These are phyloP conservation scores for Globisporangium polare DNA, from an alignment of 352 stramenopile species.

Conservation along the genomic window DNA sequence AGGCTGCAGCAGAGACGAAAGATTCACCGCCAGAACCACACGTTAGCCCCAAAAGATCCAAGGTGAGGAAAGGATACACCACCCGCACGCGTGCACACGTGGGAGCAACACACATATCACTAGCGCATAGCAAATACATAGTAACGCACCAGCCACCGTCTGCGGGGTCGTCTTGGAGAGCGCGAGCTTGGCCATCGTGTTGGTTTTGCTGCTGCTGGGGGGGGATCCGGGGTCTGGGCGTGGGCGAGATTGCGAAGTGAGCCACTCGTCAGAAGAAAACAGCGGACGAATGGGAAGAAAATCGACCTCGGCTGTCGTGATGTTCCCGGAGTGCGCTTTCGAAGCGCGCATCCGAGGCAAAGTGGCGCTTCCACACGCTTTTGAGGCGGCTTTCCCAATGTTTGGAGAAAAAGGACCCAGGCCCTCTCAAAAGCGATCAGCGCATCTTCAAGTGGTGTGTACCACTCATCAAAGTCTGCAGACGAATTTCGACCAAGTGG, in stretches of 20 bases:
- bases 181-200: slow-evolving; percentile 34
- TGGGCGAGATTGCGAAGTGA: slow-evolving; percentile 8
- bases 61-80: not conserved
- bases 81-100: not conserved
- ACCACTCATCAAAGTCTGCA: too few relatives aligned
- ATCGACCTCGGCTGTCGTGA: too few relatives aligned
- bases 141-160: slow-evolving; percentile 33
- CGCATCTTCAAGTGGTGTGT: too few relatives aligned
- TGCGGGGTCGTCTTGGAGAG: slow-evolving; percentile 55
- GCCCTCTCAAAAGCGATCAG: too few relatives aligned
- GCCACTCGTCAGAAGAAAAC: slow-evolving; percentile 1
- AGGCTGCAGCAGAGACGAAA: slow-evolving; percentile 24
- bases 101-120: too few relatives aligned
- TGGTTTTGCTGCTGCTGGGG: not conserved
- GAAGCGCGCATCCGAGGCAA: too few relatives aligned
- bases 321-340: too few relatives aligned
- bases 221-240: not conserved
- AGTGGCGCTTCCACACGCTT: too few relatives aligned
- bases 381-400: too few relatives aligned
- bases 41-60: not conserved
- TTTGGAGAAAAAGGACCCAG: too few relatives aligned
- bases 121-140: too few relatives aligned
- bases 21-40: slow-evolving; percentile 5
- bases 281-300: slow-evolving; percentile 3
- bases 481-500: too few relatives aligned